Base-by-base conservation (phyloP, 129 eudicot genomes). In the Apium graveolens region DNA sequence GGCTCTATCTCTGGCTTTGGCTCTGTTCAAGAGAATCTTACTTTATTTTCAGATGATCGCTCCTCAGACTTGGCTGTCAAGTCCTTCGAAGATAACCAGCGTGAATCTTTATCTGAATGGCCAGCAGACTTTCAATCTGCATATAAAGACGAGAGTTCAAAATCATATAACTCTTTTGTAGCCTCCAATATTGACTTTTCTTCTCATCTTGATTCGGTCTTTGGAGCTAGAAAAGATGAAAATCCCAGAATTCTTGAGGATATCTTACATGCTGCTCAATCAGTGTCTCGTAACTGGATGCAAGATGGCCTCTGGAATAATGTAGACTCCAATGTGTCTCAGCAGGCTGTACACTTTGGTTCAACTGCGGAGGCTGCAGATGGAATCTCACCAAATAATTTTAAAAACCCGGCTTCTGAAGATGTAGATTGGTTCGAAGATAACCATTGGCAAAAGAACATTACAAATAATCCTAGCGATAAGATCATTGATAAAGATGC, bases 401-500 rank as follows among this genome's bases (percentile, higher is more conserved):
- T 80, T 60, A 74, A 87, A 60, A 79, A 78, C 78, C 77, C 77
- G 42, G 84, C 81, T 66, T 71, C 81, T 46, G 79, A 77, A 31
- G 73, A 49, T 76, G 77, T 57, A 57, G 85, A 86, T 70, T 86
- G 88, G 88, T 86, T 89, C 78, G 81, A 87, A 81, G 88, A 83
- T 79, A 79, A 76, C 68, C 84, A 79, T 21, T 84, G 84, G 81
- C 80, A 82, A 57, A 51, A 68, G 57, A 78, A 79, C 70, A 45
- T 48, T 53, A 21, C 82, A 24, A 60, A 31, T n/a, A 55, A 38
- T 26, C 77, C 84, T 79, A 38, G 70, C 55, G 79, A 42, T 42
- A 49, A 34, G 10, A 74, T 35, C 29, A 74, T 65, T 12, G 31
- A 8, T n/a, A 32, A 49, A 62, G 76, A 31, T 17, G 69, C 69